Evolutionary conservation across 139 green algal species (phyloP), one percentile per base, ranked within the genome.

Genomic region (Dunaliella sp.): DNA sequence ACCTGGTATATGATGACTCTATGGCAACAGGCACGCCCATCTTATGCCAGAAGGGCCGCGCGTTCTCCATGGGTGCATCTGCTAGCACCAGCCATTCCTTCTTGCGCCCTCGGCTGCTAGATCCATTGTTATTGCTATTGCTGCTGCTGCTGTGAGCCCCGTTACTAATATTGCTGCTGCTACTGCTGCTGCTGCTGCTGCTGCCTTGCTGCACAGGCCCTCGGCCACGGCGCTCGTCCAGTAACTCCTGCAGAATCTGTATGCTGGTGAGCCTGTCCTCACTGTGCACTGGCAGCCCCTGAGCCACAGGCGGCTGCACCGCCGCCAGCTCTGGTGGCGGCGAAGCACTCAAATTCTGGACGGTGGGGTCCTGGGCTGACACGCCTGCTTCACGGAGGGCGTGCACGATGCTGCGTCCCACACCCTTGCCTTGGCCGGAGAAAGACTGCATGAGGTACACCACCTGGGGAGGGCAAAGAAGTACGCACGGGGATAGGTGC

Each of bases 1-100:
- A 80, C n/a, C n/a, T 80, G 21, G 74, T 80, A 21, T 37, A 80
- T 22, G 74, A 35, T 12, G 74, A 35, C 31, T 34, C n/a, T 32
- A 80, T 80, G 74, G n/a, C 74, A 12, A 80, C n/a, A 35, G 74
- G 74, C n/a, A 80, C 74, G 7, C 74, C 31, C n/a, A 80, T 80
- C 16, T 80, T 80, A 21, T 65, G 48, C 48, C 48, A 65, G 16
- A 65, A 65, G 16, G 48, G 48, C 48, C 48, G 48, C 16, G 48
- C 48, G 48, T 65, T 65, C 48, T 65, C 48, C 48, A 65, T 65
- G 7, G 48, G 48, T 16, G 48, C 48, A 65, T 65, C 48, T 65
- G 48, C 48, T 16, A 65, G 48, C 48, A 65, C 48, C 48, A 65
- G 48, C 48, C 48, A 65, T 65, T 65, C 48, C 7, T 16, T 16